Base-by-base conservation (phyloP, 495 filamentous ascomycete species). In the Polyplosphaeria fusca region DNA sequence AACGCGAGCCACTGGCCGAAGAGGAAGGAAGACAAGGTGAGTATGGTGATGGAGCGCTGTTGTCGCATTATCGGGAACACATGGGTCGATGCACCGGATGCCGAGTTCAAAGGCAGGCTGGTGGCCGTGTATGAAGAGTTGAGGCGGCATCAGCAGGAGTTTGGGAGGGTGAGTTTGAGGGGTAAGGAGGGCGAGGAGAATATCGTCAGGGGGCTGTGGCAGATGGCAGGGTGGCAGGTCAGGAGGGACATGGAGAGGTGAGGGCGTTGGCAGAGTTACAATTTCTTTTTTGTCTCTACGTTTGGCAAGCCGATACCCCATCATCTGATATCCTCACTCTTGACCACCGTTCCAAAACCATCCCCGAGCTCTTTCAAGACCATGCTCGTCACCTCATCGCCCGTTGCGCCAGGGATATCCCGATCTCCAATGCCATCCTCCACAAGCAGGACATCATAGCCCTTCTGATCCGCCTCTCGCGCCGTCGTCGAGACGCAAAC, bases 401-500 rank as follows among this genome's bases (percentile, higher is more conserved):
- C 71, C 3, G 40, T 61, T 0, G 63, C 68, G 18, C 78, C 80
- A 12, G 81, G 80, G 37, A 84, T 82, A 66, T 81, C 69, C 4
- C 83, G 42, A 61, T 86, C 82, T 0, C 82, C 82, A 44, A 85
- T 73, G 0, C 73, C 81, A 68, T 82, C 81, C 55, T 72, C 66
- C 2, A 74, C 74, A 48, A 86, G 59, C 0, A 81, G 32, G 20
- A 84, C 76, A 61, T 85, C 82, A 68, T 82, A 83, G 3, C 82
- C 82, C 13, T 71, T 70, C 62, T 85, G 76, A 26, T 52, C 63
- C 2, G 69, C 83, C 27, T 81, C 75, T 41, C 82, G 63, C 1
- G 81, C 75, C 1, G 83, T 86, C 1, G 79, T 79, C 0, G 75
- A 80, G 11, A 86, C 74, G 68, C 82, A 86, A 2, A 84, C 79